These are phyloP conservation scores for Mycena albidolilacea DNA, from an alignment of 768 basidiomycete species.

Conservation along the genomic window DNA sequence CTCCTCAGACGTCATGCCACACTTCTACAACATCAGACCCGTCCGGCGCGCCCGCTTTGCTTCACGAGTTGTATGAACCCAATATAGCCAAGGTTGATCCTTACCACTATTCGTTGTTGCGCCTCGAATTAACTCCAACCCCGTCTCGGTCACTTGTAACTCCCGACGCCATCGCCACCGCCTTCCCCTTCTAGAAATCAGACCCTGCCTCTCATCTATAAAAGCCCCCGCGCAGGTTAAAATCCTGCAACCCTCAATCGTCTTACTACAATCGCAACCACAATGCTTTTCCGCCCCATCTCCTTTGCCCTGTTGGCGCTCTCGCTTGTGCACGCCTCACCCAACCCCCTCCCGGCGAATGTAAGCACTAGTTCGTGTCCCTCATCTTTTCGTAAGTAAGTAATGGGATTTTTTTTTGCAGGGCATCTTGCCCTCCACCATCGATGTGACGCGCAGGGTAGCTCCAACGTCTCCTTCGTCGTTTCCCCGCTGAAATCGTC, in stretches of 20 bases:
- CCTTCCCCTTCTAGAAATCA: constrained; percentile 10
- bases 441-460: constrained; percentile 19
- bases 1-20: too few species aligned
- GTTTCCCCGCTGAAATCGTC: not conserved
- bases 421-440: constrained; percentile 14
- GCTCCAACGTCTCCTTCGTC: not conserved
- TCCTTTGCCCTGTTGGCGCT: constrained; percentile 21
- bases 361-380: constrained; percentile 9
- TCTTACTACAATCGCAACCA: not conserved
- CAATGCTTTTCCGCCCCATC: constrained; percentile 17
- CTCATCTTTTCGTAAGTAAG: constrained; percentile 9
- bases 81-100: constrained; percentile 18
- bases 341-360: constrained; percentile 11
- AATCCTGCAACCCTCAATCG: not conserved
- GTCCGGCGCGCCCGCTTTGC: too few species aligned
- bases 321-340: constrained; percentile 13
- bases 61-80: too few species aligned
- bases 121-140: constrained; percentile 10
- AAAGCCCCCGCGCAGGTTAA: not conserved
- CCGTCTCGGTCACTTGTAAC: constrained; percentile 17
- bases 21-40: too few species aligned
- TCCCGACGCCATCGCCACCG: constrained; percentile 5
- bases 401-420: constrained; percentile 13
- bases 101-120: constrained; percentile 13
- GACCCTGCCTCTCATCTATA: constrained; percentile 4